Evolutionary conservation across 345 rosid genomes (phyloP).

Genomic region (Lepidium africanum): DNA sequence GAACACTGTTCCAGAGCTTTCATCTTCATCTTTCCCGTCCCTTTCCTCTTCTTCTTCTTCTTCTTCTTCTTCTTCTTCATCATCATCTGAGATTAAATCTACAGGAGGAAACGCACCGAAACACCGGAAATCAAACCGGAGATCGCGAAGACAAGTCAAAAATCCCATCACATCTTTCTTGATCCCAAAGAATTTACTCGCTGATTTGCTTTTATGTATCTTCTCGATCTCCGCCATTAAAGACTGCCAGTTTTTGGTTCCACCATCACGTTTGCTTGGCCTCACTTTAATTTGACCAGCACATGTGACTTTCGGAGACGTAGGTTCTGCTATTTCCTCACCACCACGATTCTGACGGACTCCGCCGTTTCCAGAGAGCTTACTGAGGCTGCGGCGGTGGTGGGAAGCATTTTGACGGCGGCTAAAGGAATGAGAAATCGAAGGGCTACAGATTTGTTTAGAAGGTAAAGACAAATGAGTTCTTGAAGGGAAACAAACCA

Average conservation of each 20-base stretch:
- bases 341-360: background rate
- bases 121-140: conserved; percentile 56
- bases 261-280: conserved; percentile 31
- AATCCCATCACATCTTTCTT: conserved; percentile 68
- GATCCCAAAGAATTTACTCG: conserved; percentile 53
- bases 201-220: conserved; percentile 41
- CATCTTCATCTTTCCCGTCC: conserved; percentile 19
- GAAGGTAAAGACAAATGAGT: conserved; percentile 58
- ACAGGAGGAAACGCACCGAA: conserved; percentile 56
- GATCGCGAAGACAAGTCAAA: conserved; percentile 53
- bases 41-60: conserved; percentile 22
- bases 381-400: conserved; percentile 33
- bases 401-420: conserved; percentile 35
- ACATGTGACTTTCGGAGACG: conserved; percentile 87
- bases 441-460: conserved; percentile 66
- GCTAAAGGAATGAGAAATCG: conserved; percentile 28
- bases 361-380: conserved; percentile 29
- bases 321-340: conserved; percentile 39
- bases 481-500: conserved; percentile 84
- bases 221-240: conserved; percentile 70
- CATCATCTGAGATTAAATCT: conserved; percentile 38
- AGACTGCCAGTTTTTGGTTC: conserved; percentile 73
- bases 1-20: conserved; percentile 48
- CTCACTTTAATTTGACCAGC: conserved; percentile 94
- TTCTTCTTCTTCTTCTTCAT: conserved; percentile 41